Base-by-base conservation (phyloP, 768 basidiomycete species). In the Cystofilobasidium capitatum region DNA sequence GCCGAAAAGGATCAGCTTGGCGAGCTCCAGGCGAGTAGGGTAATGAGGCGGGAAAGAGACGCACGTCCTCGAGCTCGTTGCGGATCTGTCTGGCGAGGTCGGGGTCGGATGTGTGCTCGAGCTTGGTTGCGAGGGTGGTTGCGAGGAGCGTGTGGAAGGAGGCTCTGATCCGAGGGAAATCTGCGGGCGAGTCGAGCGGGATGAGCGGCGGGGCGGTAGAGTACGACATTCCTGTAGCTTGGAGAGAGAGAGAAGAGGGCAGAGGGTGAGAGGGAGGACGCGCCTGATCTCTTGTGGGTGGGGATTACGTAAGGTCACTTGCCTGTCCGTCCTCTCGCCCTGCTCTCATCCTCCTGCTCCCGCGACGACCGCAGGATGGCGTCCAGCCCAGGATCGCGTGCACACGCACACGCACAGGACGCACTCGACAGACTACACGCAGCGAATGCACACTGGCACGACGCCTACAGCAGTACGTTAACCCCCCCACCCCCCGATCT, bases 1-100 rank as follows among this genome's bases (percentile, higher is more conserved):
- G 54, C 55, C 66, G 17, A 54, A 40, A 36, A 55, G 61, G 1
- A 39, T 42, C 49, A 42, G 29, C 59, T 49, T 54, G 24, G 42
- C 58, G 24, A 31, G 13, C 16, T 37, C 45, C 47, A 49, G 7
- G 59, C 61, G 24, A 54, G 45, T 14, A 61, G 42, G n/a, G 59
- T 40, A 12, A 62, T 57, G 22, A 59, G 54, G 40, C 60, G 40
- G 57, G 22, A 39, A 20, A 13, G 20, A 29, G 29, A 55, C 51
- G 51, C 51, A 55, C 51, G 9, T 55, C 29, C 29, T 55, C 51
- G 51, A 55, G 51, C 6, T 55, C 51, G 9, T 29, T 14, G 29
- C 33, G 29, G 51, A 61, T 7, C 36, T 5, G 6, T 29, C 29
- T 22, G 36, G n/a, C 36, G 58, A 39, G 22, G 59, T 42, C 44